Conservation (phyloP, 495 filamentous ascomycete genomes). For the Evansstolkia leycettana region DNA sequence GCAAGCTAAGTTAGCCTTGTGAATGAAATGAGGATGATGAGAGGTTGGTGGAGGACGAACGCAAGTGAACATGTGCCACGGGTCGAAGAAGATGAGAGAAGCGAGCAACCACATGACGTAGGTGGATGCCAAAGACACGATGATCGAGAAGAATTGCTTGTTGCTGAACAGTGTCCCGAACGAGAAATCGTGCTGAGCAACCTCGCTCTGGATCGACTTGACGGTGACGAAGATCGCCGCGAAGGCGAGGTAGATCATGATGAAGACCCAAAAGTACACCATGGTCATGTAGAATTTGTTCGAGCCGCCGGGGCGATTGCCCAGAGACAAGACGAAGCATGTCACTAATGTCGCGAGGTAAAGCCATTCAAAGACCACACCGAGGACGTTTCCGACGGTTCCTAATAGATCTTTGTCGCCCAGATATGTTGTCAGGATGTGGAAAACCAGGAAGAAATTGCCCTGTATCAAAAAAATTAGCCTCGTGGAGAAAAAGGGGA, state of each 20-base stretch:
- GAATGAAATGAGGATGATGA: background rate
- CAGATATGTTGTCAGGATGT: slow-evolving; percentile 84
- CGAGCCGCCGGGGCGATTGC: slow-evolving; percentile 91
- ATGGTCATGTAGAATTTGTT: slow-evolving; percentile 91
- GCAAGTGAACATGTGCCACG: slow-evolving; percentile 97
- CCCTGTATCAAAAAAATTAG: slow-evolving; percentile 37
- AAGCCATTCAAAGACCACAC: slow-evolving; percentile 89
- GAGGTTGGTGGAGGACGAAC: slow-evolving; percentile 20
- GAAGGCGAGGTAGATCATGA: slow-evolving; percentile 93
- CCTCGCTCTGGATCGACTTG: slow-evolving; percentile 59
- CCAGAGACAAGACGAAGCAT: slow-evolving; percentile 90
- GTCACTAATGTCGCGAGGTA: slow-evolving; percentile 86
- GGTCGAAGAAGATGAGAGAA: slow-evolving; percentile 92
- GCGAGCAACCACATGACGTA: slow-evolving; percentile 90
- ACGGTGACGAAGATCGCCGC: slow-evolving; percentile 94
- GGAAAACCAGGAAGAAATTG: slow-evolving; percentile 99
- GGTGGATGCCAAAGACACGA: slow-evolving; percentile 82
- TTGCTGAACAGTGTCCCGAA: slow-evolving; percentile 69
- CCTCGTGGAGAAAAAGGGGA: background rate
- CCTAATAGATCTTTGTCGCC: slow-evolving; percentile 55
- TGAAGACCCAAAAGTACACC: slow-evolving; percentile 91
- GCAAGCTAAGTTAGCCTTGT: slow-evolving; percentile 3
- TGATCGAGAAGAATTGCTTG: slow-evolving; percentile 81
- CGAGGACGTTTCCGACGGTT: slow-evolving; percentile 61
- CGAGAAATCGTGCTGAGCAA: slow-evolving; percentile 43